Conservation (phyloP, 805 yeast genomes). For the Wickerhamomyces chambardii region DNA sequence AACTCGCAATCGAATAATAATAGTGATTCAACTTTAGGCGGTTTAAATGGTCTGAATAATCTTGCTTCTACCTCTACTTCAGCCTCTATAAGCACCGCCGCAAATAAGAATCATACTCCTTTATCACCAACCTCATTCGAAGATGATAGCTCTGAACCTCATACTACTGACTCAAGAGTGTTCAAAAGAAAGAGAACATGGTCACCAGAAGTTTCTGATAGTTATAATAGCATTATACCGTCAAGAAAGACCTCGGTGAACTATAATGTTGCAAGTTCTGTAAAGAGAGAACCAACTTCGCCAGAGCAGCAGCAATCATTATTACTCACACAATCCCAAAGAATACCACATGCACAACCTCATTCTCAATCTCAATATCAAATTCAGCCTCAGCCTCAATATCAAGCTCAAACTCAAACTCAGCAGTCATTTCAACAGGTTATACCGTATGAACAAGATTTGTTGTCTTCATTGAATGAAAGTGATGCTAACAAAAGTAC, state of each 20-base stretch:
- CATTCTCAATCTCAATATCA: neutral
- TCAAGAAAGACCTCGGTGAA: conserved; percentile 26
- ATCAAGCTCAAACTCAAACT: too few relatives aligned
- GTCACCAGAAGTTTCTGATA: conserved; percentile 22
- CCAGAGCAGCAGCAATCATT: too few relatives aligned
- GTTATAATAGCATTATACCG: conserved; percentile 29
- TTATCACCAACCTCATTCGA: conserved; percentile 58
- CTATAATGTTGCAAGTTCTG: conserved; percentile 14
- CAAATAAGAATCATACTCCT: conserved; percentile 17
- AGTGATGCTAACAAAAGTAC: neutral
- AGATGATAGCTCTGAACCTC: conserved; percentile 48
- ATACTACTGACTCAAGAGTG: conserved; percentile 28
- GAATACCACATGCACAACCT: conserved; percentile 1
- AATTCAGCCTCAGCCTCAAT: conserved; percentile 2
- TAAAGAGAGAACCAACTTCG: conserved; percentile 30
- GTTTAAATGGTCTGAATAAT: conserved; percentile 1
- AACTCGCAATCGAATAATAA: neutral
- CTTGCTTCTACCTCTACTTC: neutral
- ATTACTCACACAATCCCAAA: conserved; percentile 5
- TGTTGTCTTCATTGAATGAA: too few relatives aligned
- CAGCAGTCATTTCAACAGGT: too few relatives aligned
- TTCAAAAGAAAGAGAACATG: conserved; percentile 37
- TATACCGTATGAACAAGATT: too few relatives aligned
- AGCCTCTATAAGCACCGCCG: too few relatives aligned
- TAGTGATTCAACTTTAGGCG: conserved; percentile 1